Evolutionary conservation across 2,329 filamentous ascomycete species (phyloP).

Genomic region (Catunica adiposa): DNA sequence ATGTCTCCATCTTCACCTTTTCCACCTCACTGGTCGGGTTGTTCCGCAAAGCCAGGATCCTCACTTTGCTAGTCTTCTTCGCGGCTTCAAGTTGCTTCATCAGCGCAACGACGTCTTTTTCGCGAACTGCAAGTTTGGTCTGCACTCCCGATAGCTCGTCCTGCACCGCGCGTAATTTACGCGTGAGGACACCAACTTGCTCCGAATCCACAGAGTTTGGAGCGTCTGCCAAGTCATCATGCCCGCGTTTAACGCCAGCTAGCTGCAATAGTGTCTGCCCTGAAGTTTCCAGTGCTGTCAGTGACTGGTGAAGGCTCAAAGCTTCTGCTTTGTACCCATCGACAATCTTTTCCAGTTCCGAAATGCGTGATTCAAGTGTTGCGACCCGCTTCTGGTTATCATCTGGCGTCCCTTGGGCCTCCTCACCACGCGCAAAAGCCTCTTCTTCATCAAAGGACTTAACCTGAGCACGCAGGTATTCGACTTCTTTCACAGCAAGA

Average conservation of each 20-base stretch:
- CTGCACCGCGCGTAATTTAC: constrained; percentile 76
- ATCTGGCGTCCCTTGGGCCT: background rate
- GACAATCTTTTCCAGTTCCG: constrained; percentile 69
- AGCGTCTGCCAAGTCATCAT: constrained; percentile 29
- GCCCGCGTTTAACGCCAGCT: constrained; percentile 38
- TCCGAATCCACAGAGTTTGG: constrained; percentile 46
- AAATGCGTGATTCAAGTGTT: constrained; percentile 42
- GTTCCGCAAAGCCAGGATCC: constrained; percentile 70
- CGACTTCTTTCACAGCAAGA: constrained; percentile 79
- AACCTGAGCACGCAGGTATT: constrained; percentile 82
- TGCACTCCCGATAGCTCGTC: constrained; percentile 56
- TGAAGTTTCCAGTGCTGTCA: constrained; percentile 47
- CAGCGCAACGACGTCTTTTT: constrained; percentile 57
- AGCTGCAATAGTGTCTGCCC: constrained; percentile 18
- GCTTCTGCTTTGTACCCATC: constrained; percentile 76
- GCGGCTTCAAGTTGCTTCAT: constrained; percentile 54
- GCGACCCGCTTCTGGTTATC: constrained; percentile 8
- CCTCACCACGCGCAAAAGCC: constrained; percentile 62
- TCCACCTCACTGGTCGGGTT: constrained; percentile 83
- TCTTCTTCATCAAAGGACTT: constrained; percentile 82
- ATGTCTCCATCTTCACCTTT: constrained; percentile 65
- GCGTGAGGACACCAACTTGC: constrained; percentile 64
- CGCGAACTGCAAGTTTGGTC: constrained; percentile 51
- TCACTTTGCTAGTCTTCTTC: constrained; percentile 53
- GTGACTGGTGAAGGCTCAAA: constrained; percentile 53